Base-by-base conservation (phyloP, 2,329 filamentous ascomycete species). In the Dichotomopilus funicola region DNA sequence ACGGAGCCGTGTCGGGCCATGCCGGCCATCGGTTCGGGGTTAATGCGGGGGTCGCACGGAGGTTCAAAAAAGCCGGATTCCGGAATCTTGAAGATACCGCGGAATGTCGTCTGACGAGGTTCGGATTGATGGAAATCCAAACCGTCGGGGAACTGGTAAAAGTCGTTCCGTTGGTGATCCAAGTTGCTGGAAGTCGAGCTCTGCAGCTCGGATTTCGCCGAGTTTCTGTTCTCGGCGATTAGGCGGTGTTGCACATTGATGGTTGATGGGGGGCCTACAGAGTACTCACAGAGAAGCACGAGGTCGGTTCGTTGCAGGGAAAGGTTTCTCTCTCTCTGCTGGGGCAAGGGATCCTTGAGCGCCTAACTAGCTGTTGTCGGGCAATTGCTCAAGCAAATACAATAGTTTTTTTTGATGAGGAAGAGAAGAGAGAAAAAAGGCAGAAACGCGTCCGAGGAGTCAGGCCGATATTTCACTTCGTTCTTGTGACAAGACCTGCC, bases 1-100 rank as follows among this genome's bases (percentile, higher is more conserved):
- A 64, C 54, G 46, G 71, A 70, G 58, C 64, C 65, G 63, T 70
- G 69, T 58, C 66, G 64, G 52, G 70, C 70, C 69, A 71, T 73
- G 55, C 62, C 63, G 42, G 69, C 64, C 68, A 73, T 60, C 70
- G 54, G 40, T 37, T 33, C 43, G 36, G 36, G 41, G 51, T 19
- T 33, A 36, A 31, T 35, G 8, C 9, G 33, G 27, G 37, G 9
- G 51, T 36, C 12, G 49, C 19, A 44, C 42, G 46, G 34, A n/a
- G 37, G 10, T 37, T 13, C 12, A 52, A 55, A 45, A 19, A 42
- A 44, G 11, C 36, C n/a, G 46, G 49, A 12, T 46, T 46, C 6
- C 19, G 53, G 27, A 10, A 46, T 41, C 55, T 49, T 42, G 51
- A 48, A 53, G 11, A 31, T 45, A 38, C 41, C 49, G 43, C 36